phyloP scores from a whole-genome alignment of 306 rosid species.

The Cicer judaicum region DNA sequence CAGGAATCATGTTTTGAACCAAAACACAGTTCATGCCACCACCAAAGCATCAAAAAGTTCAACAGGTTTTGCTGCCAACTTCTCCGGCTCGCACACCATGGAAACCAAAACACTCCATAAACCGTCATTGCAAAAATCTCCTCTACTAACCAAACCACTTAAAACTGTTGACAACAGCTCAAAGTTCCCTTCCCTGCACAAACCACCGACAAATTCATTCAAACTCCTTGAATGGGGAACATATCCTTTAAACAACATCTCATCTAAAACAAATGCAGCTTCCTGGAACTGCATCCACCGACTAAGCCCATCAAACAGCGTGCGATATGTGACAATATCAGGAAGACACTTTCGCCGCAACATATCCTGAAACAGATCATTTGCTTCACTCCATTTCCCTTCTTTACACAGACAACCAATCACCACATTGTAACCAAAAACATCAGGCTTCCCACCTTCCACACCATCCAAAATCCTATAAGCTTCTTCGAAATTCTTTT shows the following conservation, averaged over 20 bases:
- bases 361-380: constrained; percentile 74
- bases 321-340: constrained; percentile 65
- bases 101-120: constrained; percentile 57
- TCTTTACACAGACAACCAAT: constrained; percentile 60
- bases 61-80: constrained; percentile 41
- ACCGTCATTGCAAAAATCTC: constrained; percentile 44
- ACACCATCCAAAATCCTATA: constrained; percentile 65
- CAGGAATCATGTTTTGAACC: constrained; percentile 29
- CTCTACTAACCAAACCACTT: constrained; percentile 49
- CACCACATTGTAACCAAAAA: constrained; percentile 65
- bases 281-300: constrained; percentile 56
- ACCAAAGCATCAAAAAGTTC: constrained; percentile 50
- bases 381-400: constrained; percentile 74
- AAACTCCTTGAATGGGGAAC: constrained; percentile 49
- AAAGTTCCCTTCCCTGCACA: constrained; percentile 56
- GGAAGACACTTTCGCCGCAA: constrained; percentile 61
- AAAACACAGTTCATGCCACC: constrained; percentile 37
- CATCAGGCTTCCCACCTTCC: constrained; percentile 65
- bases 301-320: constrained; percentile 66
- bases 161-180: constrained; percentile 55
- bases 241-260: constrained; percentile 75
- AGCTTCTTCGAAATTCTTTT: constrained; percentile 61
- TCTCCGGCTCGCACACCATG: constrained; percentile 51
- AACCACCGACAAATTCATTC: constrained; percentile 46
- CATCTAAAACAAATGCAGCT: constrained; percentile 67